Evolutionary conservation across 2,329 filamentous ascomycete genomes (phyloP).

Genomic region (Aspergillus udagawae): DNA sequence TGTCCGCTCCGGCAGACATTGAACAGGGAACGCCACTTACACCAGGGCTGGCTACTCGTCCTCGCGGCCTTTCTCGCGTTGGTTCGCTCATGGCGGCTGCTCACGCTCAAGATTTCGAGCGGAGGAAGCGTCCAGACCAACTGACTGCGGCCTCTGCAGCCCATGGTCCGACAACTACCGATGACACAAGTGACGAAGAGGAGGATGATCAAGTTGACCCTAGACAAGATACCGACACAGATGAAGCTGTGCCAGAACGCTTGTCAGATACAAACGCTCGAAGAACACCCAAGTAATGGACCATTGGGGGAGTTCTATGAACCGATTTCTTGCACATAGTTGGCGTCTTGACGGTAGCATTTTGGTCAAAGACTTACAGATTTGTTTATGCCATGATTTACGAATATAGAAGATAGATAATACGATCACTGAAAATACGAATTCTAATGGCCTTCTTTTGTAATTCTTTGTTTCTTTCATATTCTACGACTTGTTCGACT

Average conservation of each 20-base stretch:
- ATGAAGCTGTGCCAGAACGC: conserved; percentile 16
- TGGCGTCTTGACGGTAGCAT: neutral
- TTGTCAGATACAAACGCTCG: conserved; percentile 6
- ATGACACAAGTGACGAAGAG: conserved; percentile 37
- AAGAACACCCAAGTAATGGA: neutral
- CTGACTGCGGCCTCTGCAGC: conserved; percentile 34
- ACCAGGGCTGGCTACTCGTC: conserved; percentile 23
- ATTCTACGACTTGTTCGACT: neutral
- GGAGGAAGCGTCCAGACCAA: conserved; percentile 58
- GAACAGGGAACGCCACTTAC: conserved; percentile 26
- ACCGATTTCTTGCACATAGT: neutral
- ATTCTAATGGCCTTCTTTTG: neutral
- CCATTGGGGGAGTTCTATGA: neutral
- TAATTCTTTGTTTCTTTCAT: neutral
- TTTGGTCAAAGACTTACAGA: neutral
- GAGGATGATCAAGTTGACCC: conserved; percentile 25
- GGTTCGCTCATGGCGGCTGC: conserved; percentile 73
- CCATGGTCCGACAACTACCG: conserved; percentile 29
- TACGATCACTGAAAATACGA: neutral
- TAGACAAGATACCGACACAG: conserved; percentile 7
- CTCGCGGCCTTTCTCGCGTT: conserved; percentile 46
- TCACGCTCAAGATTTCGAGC: conserved; percentile 88
- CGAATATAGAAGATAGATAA: neutral
- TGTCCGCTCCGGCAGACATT: conserved; percentile 21
- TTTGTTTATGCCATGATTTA: neutral